These are phyloP conservation scores for Chaetomium olivaceum DNA, from an alignment of 2,329 filamentous ascomycete genomes.

Conservation along the genomic window DNA sequence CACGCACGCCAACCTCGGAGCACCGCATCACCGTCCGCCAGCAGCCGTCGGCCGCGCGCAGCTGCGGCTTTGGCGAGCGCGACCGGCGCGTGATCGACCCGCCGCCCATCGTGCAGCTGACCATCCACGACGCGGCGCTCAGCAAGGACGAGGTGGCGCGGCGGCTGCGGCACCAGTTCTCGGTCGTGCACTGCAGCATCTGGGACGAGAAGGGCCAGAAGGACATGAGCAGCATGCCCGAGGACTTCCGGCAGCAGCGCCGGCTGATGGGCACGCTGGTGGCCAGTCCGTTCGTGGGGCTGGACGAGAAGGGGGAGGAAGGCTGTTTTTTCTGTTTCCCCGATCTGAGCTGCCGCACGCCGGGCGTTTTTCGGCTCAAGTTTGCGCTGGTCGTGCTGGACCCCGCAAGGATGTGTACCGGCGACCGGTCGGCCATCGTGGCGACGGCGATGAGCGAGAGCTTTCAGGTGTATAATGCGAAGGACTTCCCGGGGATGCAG, in stretches of 20 bases:
- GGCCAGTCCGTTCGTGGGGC: constrained; percentile 72
- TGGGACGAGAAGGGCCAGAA: constrained; percentile 67
- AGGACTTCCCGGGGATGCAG: constrained; percentile 83
- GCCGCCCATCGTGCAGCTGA: constrained; percentile 76
- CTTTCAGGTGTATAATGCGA: constrained; percentile 81
- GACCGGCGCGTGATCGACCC: constrained; percentile 82
- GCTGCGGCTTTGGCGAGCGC: constrained; percentile 80
- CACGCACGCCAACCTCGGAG: constrained; percentile 27
- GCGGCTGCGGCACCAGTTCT: constrained; percentile 61
- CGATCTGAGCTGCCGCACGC: constrained; percentile 76
- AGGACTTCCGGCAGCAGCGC: constrained; percentile 70
- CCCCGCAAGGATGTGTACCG: constrained; percentile 56
- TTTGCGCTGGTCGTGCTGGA: constrained; percentile 75
- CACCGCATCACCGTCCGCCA: constrained; percentile 66
- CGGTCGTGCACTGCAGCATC: constrained; percentile 75
- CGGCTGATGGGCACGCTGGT: constrained; percentile 79
- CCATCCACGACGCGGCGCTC: constrained; percentile 58
- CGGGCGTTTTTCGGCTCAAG: constrained; percentile 71
- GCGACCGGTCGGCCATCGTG: constrained; percentile 53
- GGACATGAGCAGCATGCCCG: constrained; percentile 71
- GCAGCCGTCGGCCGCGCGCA: constrained; percentile 74
- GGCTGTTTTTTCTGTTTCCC: constrained; percentile 87
- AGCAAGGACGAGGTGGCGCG: constrained; percentile 55
- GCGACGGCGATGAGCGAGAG: constrained; percentile 62
- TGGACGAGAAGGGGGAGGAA: constrained; percentile 70